Evolutionary conservation across 352 stramenopile species (phyloP), one percentile per base, ranked within the genome.

Genomic region (Ochromonadaceae sp.): DNA sequence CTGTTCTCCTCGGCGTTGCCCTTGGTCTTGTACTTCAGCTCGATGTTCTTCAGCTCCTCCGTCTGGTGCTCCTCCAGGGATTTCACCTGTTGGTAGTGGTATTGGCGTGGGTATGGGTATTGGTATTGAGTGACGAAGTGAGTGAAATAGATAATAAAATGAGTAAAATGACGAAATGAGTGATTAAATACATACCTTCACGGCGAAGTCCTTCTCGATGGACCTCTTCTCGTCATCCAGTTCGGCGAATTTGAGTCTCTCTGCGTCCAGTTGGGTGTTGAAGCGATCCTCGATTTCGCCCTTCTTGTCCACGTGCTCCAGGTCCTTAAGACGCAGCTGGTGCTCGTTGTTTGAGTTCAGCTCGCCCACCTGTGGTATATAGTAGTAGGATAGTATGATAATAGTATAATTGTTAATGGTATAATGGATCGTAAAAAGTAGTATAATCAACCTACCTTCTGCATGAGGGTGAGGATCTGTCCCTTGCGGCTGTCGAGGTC

Each of bases 351-450:
- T 78, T 34, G 81, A 67, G 12, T 78, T 91, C 40, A 96, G 70
- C 58, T 96, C 87, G 30, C 95, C 85, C 9, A 96, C 87, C 60
- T 91, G 90, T n/a, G n/a, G n/a, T n/a, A n/a, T n/a, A n/a, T n/a
- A n/a, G n/a, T n/a, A n/a, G n/a, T n/a, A n/a, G n/a, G n/a, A n/a
- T n/a, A n/a, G n/a, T n/a, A n/a, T n/a, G n/a, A n/a, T n/a, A n/a
- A n/a, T n/a, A n/a, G n/a, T n/a, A n/a, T n/a, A n/a, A n/a, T n/a
- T n/a, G n/a, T n/a, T n/a, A n/a, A n/a, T n/a, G n/a, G n/a, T n/a
- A n/a, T n/a, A n/a, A n/a, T n/a, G n/a, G n/a, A n/a, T n/a, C n/a
- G n/a, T n/a, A n/a, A n/a, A n/a, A n/a, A n/a, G n/a, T n/a, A n/a
- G n/a, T n/a, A n/a, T n/a, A n/a, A n/a, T n/a, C n/a, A n/a, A n/a